Evolutionary conservation across 2,329 filamentous ascomycete genomes (phyloP).

Genomic region (Fusarium tjaetaba): DNA sequence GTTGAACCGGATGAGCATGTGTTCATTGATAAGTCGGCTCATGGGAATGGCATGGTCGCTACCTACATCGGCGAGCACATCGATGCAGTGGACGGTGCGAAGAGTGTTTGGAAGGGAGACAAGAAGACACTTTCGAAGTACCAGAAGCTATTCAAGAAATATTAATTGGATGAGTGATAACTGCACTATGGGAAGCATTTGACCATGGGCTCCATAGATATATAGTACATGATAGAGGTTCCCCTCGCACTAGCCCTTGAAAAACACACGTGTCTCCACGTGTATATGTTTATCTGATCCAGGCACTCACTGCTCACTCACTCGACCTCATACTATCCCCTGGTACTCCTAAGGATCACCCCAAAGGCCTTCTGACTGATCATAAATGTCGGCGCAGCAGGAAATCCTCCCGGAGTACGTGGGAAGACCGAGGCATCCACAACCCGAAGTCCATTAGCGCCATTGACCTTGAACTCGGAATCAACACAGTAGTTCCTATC

Average conservation of each 20-base stretch:
- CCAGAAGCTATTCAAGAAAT: constrained; percentile 39
- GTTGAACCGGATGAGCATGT: constrained; percentile 45
- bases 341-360: background rate
- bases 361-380: constrained; percentile 27
- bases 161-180: background rate
- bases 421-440: constrained; percentile 70
- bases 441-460: constrained; percentile 63
- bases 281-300: accelerated
- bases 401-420: constrained; percentile 21
- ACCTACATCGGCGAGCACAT: constrained; percentile 40
- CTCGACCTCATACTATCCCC: accelerated
- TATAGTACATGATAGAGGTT: background rate
- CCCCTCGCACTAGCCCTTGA: too few relatives aligned
- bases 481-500: constrained; percentile 66
- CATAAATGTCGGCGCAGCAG: constrained; percentile 26
- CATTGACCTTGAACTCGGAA: constrained; percentile 63
- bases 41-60: constrained; percentile 43
- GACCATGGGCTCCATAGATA: background rate
- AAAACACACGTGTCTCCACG: accelerated
- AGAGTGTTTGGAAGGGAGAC: constrained; percentile 42
- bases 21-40: constrained; percentile 45
- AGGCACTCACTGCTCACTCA: accelerated
- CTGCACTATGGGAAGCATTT: accelerated
- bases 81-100: constrained; percentile 36
- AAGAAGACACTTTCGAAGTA: constrained; percentile 26